Base-by-base conservation (phyloP, 345 rosid species). In the Jatropha curcas region DNA sequence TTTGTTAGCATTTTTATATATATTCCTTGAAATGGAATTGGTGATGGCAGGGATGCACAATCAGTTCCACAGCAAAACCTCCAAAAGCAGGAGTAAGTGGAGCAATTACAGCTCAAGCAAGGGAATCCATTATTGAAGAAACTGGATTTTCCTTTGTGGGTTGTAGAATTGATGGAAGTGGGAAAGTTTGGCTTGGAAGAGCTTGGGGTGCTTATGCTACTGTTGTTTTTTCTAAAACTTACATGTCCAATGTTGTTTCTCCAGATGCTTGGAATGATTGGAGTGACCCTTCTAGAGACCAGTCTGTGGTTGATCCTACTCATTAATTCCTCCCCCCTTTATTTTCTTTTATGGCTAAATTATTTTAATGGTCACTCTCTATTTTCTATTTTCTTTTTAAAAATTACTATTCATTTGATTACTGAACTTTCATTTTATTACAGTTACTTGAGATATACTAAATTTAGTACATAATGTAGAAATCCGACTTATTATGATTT, bases 191-290 rank as follows among this genome's bases (percentile, higher is more conserved):
- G 98, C 93, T 93, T 19, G 97, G 93, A 1, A 53, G 97, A 77
- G 92, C 98, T 16, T 89, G 94, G 94, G 87, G 87, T 72, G 76
- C 80, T 20, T 87, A 86, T 39, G 86, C 98, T 0, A 84, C 92
- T 1, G 85, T 88, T 2, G 84, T 93, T 60, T 93, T 93, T 76
- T 81, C 89, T 0, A 86, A 79, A 48, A 86, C 89, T 2, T 86
- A 84, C 76, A 88, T 93, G 93, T 75, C 97, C 4, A 77, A 63
- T 69, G 83, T 81, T 43, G 80, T 90, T 16, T 78, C 85, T 34
- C 81, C 85, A 2, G 87, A 80, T 17, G 94, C 97, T 33, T 93
- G 97, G 97, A 84, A 87, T 77, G 90, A 93, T 41, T 92, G 90
- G 92, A 74, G 73, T 1, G 88, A 90, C 35, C 79, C 86, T 11